Conservation (phyloP, 2,329 filamentous ascomycete genomes). For the Nemania sp. region DNA sequence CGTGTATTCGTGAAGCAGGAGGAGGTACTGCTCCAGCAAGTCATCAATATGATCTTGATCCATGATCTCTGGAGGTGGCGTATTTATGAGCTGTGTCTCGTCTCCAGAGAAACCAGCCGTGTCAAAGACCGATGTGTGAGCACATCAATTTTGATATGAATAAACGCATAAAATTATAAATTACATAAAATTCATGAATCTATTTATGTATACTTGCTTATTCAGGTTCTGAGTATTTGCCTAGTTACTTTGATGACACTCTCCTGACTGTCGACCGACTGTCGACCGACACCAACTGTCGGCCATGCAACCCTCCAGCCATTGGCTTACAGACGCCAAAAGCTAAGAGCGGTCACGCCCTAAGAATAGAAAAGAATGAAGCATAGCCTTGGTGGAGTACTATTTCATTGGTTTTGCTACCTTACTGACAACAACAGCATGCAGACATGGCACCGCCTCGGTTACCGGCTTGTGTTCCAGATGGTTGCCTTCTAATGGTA, state of each 20-base stretch:
- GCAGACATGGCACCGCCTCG: slow-evolving; percentile 20
- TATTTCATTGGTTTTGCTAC: slow-evolving; percentile 12
- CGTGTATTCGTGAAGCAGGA: slow-evolving; percentile 69
- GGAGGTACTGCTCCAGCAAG: slow-evolving; percentile 68
- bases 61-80: too few species aligned
- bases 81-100: too few species aligned
- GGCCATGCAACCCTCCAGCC: not conserved
- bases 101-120: too few species aligned
- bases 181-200: too few species aligned
- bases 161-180: too few species aligned
- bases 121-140: too few species aligned
- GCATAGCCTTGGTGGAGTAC: slow-evolving; percentile 9
- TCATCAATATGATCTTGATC: slow-evolving; percentile 57
- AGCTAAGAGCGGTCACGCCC: slow-evolving; percentile 1
- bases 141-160: too few species aligned
- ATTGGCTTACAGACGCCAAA: not conserved
- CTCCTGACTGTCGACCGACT: too few species aligned
- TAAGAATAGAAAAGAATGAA: slow-evolving; percentile 17
- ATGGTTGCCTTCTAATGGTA: slow-evolving; percentile 19
- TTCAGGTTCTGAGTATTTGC: too few species aligned
- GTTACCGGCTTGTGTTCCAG: slow-evolving; percentile 12
- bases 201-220: too few species aligned
- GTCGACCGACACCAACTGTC: too few species aligned
- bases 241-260: too few species aligned
- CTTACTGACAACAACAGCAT: slow-evolving; percentile 13